Percentiles rank a stretch among this genome's conserved stretches.
Evolutionary conservation across 202 grass and related monocot genomes (phyloP).

Genomic region (Elaeis oleifera): DNA sequence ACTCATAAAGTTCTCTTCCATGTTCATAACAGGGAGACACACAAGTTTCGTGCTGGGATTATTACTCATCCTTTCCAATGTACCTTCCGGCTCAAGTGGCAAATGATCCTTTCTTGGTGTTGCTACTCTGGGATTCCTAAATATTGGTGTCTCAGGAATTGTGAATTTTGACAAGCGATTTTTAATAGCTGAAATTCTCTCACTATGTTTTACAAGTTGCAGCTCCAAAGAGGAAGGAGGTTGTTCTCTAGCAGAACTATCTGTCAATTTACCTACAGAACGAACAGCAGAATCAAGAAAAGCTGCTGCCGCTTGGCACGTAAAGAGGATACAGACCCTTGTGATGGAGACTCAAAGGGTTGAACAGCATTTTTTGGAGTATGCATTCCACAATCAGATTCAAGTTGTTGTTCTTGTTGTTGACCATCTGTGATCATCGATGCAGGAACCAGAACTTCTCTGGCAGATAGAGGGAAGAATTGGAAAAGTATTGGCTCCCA

Average conservation of each 20-base stretch:
- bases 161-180: slow-evolving; percentile 25
- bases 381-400: slow-evolving; percentile 24
- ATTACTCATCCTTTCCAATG: slow-evolving; percentile 16
- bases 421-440: slow-evolving; percentile 18
- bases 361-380: slow-evolving; percentile 38
- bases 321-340: slow-evolving; percentile 48
- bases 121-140: slow-evolving; percentile 6
- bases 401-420: slow-evolving; percentile 21
- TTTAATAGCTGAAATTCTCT: slow-evolving; percentile 49
- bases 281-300: slow-evolving; percentile 25
- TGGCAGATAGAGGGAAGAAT: slow-evolving; percentile 17
- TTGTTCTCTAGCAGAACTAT: slow-evolving; percentile 7
- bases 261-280: slow-evolving; percentile 22
- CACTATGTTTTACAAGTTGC: slow-evolving; percentile 36
- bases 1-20: not conserved
- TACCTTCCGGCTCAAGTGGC: slow-evolving; percentile 20
- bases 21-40: not conserved
- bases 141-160: slow-evolving; percentile 29
- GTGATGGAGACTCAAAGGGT: slow-evolving; percentile 15
- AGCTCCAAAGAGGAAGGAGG: slow-evolving; percentile 28
- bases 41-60: not conserved
- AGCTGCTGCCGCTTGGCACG: slow-evolving; percentile 37
- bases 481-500: slow-evolving; percentile 22
- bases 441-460: slow-evolving; percentile 7
- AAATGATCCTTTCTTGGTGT: slow-evolving; percentile 26